Percentiles rank a stretch among this genome's conserved stretches.
phyloP scores from a whole-genome alignment of 371 early-diverging fungal genomes.

The Rhizomucor miehei region DNA sequence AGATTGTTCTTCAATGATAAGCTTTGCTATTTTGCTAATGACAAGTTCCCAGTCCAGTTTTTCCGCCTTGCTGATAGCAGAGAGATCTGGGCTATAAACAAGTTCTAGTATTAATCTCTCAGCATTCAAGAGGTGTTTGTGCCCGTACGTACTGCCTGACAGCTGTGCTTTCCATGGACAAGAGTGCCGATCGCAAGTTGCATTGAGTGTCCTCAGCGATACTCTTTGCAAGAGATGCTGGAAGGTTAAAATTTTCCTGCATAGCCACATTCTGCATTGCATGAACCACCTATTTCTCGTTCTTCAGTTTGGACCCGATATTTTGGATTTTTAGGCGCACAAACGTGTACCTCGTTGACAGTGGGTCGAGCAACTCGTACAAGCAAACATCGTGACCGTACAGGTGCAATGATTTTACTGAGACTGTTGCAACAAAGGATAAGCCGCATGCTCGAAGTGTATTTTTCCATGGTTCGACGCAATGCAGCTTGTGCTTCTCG shows the following conservation, averaged over 20 bases:
- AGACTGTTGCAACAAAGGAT: slow-evolving; percentile 93
- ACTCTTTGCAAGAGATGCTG: slow-evolving; percentile 58
- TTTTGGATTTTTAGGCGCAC: too few species aligned
- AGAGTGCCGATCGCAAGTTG: slow-evolving; percentile 87
- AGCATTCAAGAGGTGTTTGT: slow-evolving; percentile 49
- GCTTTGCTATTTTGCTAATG: slow-evolving; percentile 65
- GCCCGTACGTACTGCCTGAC: slow-evolving; percentile 62
- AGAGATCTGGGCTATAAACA: slow-evolving; percentile 23
- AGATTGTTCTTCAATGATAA: slow-evolving; percentile 74
- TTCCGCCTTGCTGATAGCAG: slow-evolving; percentile 55
- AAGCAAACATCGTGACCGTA: slow-evolving; percentile 93
- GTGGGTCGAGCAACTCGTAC: slow-evolving; percentile 89
- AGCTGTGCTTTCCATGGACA: slow-evolving; percentile 88
- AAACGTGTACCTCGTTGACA: slow-evolving; percentile 54
- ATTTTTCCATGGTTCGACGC: slow-evolving; percentile 99
- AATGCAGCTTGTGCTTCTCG: slow-evolving; percentile 98
- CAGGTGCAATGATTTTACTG: slow-evolving; percentile 93
- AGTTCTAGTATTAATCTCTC: too few species aligned
- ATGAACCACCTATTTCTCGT: slow-evolving; percentile 44
- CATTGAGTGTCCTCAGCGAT: slow-evolving; percentile 75
- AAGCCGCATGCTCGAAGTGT: slow-evolving; percentile 90
- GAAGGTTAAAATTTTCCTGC: slow-evolving; percentile 74
- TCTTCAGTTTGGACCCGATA: too few species aligned
- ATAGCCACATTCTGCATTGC: slow-evolving; percentile 72
- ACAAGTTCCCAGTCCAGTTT: slow-evolving; percentile 91